Evolutionary conservation across 2,329 filamentous ascomycete species (phyloP), one percentile per base, ranked within the genome.

Genomic region (Cercospora nicotianae): DNA sequence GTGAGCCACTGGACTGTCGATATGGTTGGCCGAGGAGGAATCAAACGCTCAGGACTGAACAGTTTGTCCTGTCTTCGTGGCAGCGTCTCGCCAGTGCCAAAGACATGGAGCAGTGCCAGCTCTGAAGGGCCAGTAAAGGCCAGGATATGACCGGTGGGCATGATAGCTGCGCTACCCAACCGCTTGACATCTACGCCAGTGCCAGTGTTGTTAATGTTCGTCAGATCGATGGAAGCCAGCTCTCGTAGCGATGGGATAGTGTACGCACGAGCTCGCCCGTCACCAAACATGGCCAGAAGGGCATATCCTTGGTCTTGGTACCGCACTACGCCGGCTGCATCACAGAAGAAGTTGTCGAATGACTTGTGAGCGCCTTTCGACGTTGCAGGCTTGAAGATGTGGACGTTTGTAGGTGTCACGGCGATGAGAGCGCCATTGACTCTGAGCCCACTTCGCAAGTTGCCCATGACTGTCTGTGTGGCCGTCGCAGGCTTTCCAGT

Each of bases 1-100:
- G 93, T 91, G 63, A 99, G 93, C 95, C 95, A 99, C 80, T 98
- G 93, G 42, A 99, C 81, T 75, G 96, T 97, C 20, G 92, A 96
- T 68, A 99, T 99, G 0, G 93, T 97, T 0, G 95, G 95, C 2
- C 95, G 88, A 12, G 92, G 86, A 1, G 94, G 94, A 23, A 91
- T 86, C 16, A 86, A 77, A 0, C 92, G 86, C 67, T 91, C 85
- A 0, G 91, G 89, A 77, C 98, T 97, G 79, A 92, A 87, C 3
- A 99, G 84, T 7, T 84, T 87, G 77, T 97, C 94, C n/a, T 87
- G 81, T 16, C 82, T 81, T 53, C 77, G 80, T n/a, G 69, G 71
- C 69, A 92, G 81, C 30, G 83, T 80, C 69, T 89, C 83, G 3
- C 91, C 92, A 1, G 87, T 87, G 13, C 94, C 94, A 89, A 93